These are phyloP conservation scores for Schizopora paradoxa DNA, from an alignment of 1,284 basidiomycete species.

Conservation along the genomic window DNA sequence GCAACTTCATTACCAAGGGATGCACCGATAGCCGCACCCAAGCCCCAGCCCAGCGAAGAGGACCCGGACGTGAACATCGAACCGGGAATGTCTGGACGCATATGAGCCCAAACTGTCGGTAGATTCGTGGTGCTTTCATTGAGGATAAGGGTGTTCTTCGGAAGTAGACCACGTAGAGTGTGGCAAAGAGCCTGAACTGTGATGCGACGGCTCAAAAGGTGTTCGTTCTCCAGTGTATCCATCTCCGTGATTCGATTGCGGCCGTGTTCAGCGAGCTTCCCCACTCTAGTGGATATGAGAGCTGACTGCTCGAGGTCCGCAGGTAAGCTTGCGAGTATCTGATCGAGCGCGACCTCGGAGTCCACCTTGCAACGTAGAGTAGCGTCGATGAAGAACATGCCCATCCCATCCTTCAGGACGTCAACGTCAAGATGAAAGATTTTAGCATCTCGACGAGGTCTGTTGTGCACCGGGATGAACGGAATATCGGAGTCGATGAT, in stretches of 20 bases:
- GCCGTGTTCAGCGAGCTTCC: slow-evolving; percentile 20
- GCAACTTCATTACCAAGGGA: too few species aligned
- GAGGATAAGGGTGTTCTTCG: slow-evolving; percentile 42
- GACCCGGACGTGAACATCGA: slow-evolving; percentile 51
- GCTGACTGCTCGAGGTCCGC: slow-evolving; percentile 9
- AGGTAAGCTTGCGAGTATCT: slow-evolving; percentile 37
- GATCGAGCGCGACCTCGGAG: slow-evolving; percentile 44
- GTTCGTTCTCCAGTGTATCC: slow-evolving; percentile 25
- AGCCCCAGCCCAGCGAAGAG: slow-evolving; percentile 58
- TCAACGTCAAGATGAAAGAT: slow-evolving; percentile 63
- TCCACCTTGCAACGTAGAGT: slow-evolving; percentile 56
- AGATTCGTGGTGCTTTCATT: slow-evolving; percentile 64
- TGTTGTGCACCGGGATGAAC: slow-evolving; percentile 52
- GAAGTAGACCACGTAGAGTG: slow-evolving; percentile 38
- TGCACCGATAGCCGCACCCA: slow-evolving; percentile 60
- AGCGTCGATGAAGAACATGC: slow-evolving; percentile 51
- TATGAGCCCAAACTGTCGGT: slow-evolving; percentile 47
- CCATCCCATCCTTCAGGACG: slow-evolving; percentile 49
- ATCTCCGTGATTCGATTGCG: slow-evolving; percentile 25
- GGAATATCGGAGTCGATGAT: slow-evolving; percentile 61
- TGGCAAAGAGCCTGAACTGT: slow-evolving; percentile 46
- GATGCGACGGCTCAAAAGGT: slow-evolving; percentile 25
- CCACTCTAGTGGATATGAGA: slow-evolving; percentile 17
- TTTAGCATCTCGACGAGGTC: slow-evolving; percentile 37
- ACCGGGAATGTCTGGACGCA: slow-evolving; percentile 48